These are phyloP conservation scores for Theobroma cacao DNA, from an alignment of 345 rosid genomes.

Conservation along the genomic window DNA sequence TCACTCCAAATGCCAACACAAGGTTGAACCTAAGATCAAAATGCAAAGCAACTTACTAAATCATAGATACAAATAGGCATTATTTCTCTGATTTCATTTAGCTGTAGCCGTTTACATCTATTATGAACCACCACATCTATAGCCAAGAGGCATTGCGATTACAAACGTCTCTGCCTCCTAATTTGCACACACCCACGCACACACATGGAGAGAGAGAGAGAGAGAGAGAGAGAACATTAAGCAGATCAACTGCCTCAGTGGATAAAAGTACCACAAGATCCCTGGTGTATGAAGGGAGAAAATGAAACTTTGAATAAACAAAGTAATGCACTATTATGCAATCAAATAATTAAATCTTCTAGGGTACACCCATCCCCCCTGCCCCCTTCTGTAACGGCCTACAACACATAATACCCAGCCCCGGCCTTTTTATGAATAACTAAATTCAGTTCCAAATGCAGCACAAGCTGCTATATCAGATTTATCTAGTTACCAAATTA, in stretches of 20 bases:
- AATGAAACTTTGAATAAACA: background rate
- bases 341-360: background rate
- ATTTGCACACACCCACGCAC: background rate
- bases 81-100: background rate
- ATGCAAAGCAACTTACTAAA: conserved; percentile 1
- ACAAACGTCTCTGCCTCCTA: background rate
- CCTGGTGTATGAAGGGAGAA: background rate
- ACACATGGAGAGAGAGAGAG: no score
- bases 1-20: conserved; percentile 99
- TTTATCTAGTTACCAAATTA: background rate
- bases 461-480: background rate
- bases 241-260: background rate
- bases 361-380: background rate
- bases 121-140: conserved; percentile 1
- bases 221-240: background rate
- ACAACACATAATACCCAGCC: background rate
- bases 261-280: background rate
- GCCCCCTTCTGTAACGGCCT: background rate
- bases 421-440: background rate
- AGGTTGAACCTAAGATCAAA: conserved; percentile 81
- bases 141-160: background rate
- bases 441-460: background rate
- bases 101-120: background rate
- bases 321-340: background rate
- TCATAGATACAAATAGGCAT: background rate